Conservation (phyloP, 345 rosid genomes). For the Pistacia atlantica region DNA sequence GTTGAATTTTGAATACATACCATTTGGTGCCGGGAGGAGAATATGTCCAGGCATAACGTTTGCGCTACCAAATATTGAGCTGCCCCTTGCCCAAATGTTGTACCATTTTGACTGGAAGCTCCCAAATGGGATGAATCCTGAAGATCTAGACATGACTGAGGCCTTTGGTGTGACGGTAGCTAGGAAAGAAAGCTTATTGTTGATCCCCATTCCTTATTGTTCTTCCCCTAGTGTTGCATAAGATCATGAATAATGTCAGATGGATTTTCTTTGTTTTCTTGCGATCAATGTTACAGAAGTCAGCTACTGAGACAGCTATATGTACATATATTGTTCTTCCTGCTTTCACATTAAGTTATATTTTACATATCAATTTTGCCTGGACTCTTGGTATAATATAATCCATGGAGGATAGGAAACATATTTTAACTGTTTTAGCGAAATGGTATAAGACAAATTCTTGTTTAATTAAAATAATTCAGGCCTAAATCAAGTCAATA, state of each 20-base stretch:
- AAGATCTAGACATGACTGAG: conserved; percentile 30
- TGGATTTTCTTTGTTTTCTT: no score
- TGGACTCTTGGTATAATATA: no score
- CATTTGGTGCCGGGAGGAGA: conserved; percentile 36
- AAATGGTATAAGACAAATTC: no score
- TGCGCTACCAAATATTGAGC: conserved; percentile 20
- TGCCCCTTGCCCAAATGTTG: conserved; percentile 13
- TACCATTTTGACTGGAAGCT: conserved; percentile 37
- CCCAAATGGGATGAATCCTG: conserved; percentile 8
- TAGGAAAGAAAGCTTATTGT: conserved; percentile 13
- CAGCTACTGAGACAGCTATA: no score
- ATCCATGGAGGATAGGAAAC: no score
- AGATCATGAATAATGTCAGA: conserved; percentile 3
- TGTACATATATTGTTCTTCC: no score
- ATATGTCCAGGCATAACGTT: conserved; percentile 28
- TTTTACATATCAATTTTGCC: no score
- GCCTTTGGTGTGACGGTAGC: not conserved
- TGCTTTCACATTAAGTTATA: no score
- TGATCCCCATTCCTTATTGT: conserved; percentile 19
- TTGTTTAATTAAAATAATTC: no score
- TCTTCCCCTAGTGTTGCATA: not conserved
- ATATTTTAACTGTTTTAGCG: no score
- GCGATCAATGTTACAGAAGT: no score
- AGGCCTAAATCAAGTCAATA: no score
- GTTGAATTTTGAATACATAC: conserved; percentile 20